Evolutionary conservation across 306 rosid genomes (phyloP).

Genomic region (Cucumis cinereus): DNA sequence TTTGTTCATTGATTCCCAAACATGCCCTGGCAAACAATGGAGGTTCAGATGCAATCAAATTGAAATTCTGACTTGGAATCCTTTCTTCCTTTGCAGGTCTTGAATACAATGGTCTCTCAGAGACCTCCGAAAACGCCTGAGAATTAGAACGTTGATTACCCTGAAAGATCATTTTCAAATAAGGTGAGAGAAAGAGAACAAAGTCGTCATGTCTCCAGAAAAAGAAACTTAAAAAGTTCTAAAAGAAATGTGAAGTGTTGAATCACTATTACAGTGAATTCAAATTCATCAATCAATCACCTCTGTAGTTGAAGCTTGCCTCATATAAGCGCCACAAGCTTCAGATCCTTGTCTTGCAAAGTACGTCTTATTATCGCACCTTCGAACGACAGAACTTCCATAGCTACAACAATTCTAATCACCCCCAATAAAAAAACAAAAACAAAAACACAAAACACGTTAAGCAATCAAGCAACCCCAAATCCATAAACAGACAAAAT

Average conservation of each 20-base stretch:
- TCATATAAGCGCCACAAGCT: slow-evolving; percentile 50
- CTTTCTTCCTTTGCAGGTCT: slow-evolving; percentile 23
- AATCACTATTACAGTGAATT: background rate
- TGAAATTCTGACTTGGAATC: slow-evolving; percentile 13
- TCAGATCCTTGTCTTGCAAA: slow-evolving; percentile 60
- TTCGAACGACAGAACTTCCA: slow-evolving; percentile 34
- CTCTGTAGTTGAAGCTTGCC: slow-evolving; percentile 38
- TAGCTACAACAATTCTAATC: slow-evolving; percentile 44
- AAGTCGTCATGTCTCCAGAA: background rate
- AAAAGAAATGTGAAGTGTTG: background rate
- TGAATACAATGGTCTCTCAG: slow-evolving; percentile 49
- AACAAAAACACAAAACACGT: slow-evolving; percentile 1
- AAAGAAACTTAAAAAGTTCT: background rate
- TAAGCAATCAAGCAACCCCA: slow-evolving; percentile 5
- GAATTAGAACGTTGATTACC: slow-evolving; percentile 17
- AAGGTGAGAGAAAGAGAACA: background rate
- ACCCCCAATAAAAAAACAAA: background rate
- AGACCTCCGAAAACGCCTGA: slow-evolving; percentile 19
- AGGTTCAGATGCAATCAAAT: slow-evolving; percentile 26
- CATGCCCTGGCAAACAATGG: slow-evolving; percentile 46
- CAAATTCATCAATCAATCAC: slow-evolving; percentile 11
- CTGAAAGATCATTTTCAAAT: slow-evolving; percentile 12
- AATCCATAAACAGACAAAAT: background rate
- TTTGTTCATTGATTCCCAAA: slow-evolving; percentile 7
- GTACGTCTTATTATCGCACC: slow-evolving; percentile 35